Evolutionary conservation across 2,329 filamentous ascomycete genomes (phyloP), one percentile per base, ranked within the genome.

Genomic region (Thelonectria blattea): DNA sequence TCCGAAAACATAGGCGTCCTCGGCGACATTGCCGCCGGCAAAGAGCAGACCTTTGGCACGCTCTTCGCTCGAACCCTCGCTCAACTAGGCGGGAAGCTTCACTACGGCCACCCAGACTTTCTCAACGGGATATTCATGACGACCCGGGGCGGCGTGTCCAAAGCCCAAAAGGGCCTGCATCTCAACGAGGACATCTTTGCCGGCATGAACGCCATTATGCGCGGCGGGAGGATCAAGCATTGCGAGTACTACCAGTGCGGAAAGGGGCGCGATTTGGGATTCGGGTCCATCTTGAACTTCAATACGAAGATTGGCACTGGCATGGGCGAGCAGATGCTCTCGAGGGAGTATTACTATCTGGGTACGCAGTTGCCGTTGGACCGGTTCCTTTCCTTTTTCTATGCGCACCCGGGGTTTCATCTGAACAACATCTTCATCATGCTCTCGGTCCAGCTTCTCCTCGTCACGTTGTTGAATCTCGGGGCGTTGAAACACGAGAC

Each of bases 381-480:
- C 78, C 92, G 95, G 51, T 99, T 99, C 88, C 78, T 99, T 73
- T 99, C 95, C 0, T 99, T 99, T 85, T 99, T 96, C 86, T 99
- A 98, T 76, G 95, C 95, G 53, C 95, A 99, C 82, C 90, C 95
- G 68, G 95, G 95, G 79, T 99, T 99, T 88, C 95, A 99, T 82
- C 84, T 99, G 80, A 97, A 99, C 88, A 99, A 99, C 84, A 91
- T 98, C 85, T 97, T 99, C 83, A 98, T 99, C 75, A 97, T 99
- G 89, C 82, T 98, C 73, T 99, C 95, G 9, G 93, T 99, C 63
- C 94, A 99, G 78, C 86, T 97, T 80, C 97, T 99, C 83, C 98
- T 99, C 94, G 90, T 98, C 69, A 89, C 89, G 53, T 79, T 97
- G 62, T 83, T 99, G 79, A 96, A 97, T 78, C 80, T 98, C 45